phyloP scores from a whole-genome alignment of 208 protist genomes.

The Novymonas esmeraldas region DNA sequence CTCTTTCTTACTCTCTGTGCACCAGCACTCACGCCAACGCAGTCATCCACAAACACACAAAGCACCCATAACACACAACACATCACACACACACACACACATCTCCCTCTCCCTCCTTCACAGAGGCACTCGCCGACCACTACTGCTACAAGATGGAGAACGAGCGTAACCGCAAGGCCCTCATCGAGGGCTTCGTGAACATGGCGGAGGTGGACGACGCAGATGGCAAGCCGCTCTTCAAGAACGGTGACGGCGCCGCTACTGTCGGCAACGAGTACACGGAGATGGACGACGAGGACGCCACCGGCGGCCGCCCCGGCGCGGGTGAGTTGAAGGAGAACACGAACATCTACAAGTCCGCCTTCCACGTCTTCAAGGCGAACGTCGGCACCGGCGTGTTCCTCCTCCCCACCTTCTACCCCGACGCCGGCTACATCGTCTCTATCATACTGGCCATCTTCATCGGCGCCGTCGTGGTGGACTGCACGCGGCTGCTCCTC shows the following conservation, averaged over 20 bases:
- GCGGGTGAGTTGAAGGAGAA: constrained; percentile 55
- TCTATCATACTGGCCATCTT: constrained; percentile 44
- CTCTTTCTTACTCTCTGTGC: too few relatives aligned
- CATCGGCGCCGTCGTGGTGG: constrained; percentile 63
- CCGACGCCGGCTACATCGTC: constrained; percentile 69
- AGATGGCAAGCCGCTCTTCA: constrained; percentile 10
- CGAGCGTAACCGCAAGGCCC: constrained; percentile 30
- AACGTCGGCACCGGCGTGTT: constrained; percentile 88
- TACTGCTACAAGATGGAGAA: constrained; percentile 25
- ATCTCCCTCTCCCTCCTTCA: constrained; percentile 2
- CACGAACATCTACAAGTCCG: constrained; percentile 69
- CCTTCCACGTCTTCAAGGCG: constrained; percentile 89
- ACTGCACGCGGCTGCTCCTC: constrained; percentile 75
- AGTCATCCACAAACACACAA: too few relatives aligned
- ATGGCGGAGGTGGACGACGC: constrained; percentile 33
- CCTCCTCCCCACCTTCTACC: constrained; percentile 79
- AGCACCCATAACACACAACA: background rate
- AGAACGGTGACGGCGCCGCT: constrained; percentile 17
- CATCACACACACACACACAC: background rate
- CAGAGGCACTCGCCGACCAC: too few relatives aligned
- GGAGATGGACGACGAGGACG: constrained; percentile 40
- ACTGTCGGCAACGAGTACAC: constrained; percentile 34
- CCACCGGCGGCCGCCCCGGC: background rate
- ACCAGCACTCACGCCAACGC: too few relatives aligned
- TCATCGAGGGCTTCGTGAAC: constrained; percentile 48